Evolutionary conservation across 225 moss, liverwort and hornwort species (phyloP), one percentile per base, ranked within the genome.

Genomic region (Neckera pumila): DNA sequence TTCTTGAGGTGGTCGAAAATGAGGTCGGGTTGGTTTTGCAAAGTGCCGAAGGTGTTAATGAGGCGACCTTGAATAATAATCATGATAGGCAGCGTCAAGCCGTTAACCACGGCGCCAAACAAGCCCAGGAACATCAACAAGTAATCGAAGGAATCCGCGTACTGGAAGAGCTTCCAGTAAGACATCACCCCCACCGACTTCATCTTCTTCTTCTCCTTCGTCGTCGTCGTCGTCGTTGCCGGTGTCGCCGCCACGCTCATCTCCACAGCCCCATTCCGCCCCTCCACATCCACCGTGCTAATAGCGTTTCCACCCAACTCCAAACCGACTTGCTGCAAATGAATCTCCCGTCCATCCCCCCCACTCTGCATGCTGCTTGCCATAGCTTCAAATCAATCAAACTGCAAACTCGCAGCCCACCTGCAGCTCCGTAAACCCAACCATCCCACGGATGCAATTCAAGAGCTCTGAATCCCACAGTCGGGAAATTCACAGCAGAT

Each of bases 111-210:
- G 4, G 95, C 95, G 25, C 92, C 92, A 3, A 97, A 4, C 2
- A 95, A 90, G 30, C 97, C 97, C 27, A 93, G 7, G 9, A 92
- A 40, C 91, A 97, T 97, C 82, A 93, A 88, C 33, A 93, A 33
- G 58, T 88, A 86, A 69, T 97, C 97, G 17, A 89, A 18, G n/a
- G 73, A 45, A 85, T 97, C 97, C 49, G 97, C 97, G 42, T 87
- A 93, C 71, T 89, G 89, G 25, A 95, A 94, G 7, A 97, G 88
- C 4, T 84, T 87, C 92, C 93, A 90, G 85, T 69, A 94, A 63
- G 87, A 81, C 81, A 77, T 26, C 25, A 25, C 38, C 12, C 28
- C 34, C 34, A 18, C 25, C 54, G 14, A 2, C 20, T 73, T 72
- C 56, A 3, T 10, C 30, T 45, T 58, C 74, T 15, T 43, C 64